A percentile compares a stretch with the other conserved stretches of the same genome.
Evolutionary conservation across 768 basidiomycete species (phyloP).

Genomic region (Rhizopogon salebrosus): DNA sequence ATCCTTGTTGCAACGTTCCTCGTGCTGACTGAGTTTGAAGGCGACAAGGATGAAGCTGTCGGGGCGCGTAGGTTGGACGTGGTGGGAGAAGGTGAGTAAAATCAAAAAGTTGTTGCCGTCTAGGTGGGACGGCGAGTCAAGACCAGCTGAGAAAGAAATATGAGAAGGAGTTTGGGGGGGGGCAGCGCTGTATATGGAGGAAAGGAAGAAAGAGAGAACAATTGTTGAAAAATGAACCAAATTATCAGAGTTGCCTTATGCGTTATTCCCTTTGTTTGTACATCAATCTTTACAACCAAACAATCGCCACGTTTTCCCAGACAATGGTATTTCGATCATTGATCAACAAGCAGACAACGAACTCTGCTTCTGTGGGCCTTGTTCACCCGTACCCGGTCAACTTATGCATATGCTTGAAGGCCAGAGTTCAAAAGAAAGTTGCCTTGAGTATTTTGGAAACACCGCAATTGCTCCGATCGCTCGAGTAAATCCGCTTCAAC

Average conservation of each 20-base stretch:
- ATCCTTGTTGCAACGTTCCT: slow-evolving; percentile 48
- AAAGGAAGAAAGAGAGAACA: slow-evolving; percentile 1
- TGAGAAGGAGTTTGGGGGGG: slow-evolving; percentile 7
- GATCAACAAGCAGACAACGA: too few relatives aligned
- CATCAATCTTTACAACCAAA: slow-evolving; percentile 19
- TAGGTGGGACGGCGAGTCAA: neutral
- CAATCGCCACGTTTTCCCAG: slow-evolving; percentile 9
- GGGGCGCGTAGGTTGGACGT: slow-evolving; percentile 62
- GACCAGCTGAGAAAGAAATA: slow-evolving; percentile 9
- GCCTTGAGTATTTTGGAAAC: too few relatives aligned
- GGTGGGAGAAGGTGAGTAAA: slow-evolving; percentile 33
- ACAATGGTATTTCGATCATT: neutral
- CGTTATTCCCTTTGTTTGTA: slow-evolving; percentile 19
- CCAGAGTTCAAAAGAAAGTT: too few relatives aligned
- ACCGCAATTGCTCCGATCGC: too few relatives aligned
- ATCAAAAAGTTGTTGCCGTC: slow-evolving; percentile 3
- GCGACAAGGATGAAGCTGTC: slow-evolving; percentile 74
- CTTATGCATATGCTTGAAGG: too few relatives aligned
- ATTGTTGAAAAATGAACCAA: slow-evolving; percentile 25
- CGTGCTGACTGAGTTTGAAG: slow-evolving; percentile 56
- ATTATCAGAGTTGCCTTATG: slow-evolving; percentile 23
- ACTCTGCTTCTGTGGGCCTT: too few relatives aligned
- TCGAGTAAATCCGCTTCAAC: too few relatives aligned
- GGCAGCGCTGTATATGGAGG: slow-evolving; percentile 10
- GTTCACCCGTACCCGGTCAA: too few relatives aligned